Evolutionary conservation across 306 rosid species (phyloP).

Genomic region (Abrus precatorius): DNA sequence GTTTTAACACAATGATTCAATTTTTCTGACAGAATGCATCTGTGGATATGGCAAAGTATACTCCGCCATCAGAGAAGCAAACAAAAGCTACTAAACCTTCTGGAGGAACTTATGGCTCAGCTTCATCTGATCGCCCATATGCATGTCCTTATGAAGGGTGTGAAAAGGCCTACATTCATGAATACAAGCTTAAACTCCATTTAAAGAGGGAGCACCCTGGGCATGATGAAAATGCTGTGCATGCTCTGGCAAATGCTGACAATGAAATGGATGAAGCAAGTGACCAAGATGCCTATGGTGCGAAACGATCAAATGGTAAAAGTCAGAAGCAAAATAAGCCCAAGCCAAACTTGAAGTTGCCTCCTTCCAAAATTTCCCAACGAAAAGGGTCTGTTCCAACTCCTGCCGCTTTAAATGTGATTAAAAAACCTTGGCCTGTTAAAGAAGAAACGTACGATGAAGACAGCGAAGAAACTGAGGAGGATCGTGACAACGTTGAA

Average conservation of each 20-base stretch:
- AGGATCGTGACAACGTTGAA: conserved; percentile 91
- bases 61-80: conserved; percentile 78
- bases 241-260: conserved; percentile 68
- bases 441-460: conserved; percentile 81
- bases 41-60: conserved; percentile 71
- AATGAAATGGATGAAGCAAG: conserved; percentile 92
- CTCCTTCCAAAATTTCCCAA: conserved; percentile 67
- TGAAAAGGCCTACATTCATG: conserved; percentile 92
- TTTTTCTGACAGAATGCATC: conserved; percentile 62
- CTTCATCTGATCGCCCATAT: conserved; percentile 91
- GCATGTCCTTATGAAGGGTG: conserved; percentile 97
- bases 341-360: conserved; percentile 77
- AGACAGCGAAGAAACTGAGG: conserved; percentile 99
- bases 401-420: conserved; percentile 54
- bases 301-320: conserved; percentile 70
- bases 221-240: conserved; percentile 74
- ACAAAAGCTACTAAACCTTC: conserved; percentile 69
- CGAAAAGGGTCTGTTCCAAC: conserved; percentile 73
- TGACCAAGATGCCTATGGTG: conserved; percentile 81
- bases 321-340: conserved; percentile 77
- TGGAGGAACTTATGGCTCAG: conserved; percentile 73
- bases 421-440: conserved; percentile 81
- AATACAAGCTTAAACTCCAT: conserved; percentile 95
- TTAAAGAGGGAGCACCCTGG: conserved; percentile 94
- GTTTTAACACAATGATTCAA: conserved; percentile 18